Percentiles rank a stretch among this genome's conserved stretches.
These are phyloP conservation scores for Lipomyces kockii DNA, from an alignment of 805 yeast species.

Conservation along the genomic window DNA sequence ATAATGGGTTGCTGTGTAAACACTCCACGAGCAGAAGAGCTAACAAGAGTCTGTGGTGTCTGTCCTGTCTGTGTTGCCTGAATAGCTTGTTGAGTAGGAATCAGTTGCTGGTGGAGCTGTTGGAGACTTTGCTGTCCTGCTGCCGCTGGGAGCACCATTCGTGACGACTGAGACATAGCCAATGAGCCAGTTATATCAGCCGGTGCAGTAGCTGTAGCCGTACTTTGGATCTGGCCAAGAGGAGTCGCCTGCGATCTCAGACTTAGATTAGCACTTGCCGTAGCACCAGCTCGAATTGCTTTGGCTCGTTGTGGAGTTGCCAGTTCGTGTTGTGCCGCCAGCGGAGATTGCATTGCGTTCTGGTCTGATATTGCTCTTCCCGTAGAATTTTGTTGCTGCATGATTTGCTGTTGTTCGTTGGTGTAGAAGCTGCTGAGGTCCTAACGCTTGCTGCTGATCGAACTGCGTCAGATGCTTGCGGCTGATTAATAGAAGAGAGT, in stretches of 20 bases:
- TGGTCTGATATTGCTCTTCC: slow-evolving; percentile 31
- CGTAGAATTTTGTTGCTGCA: slow-evolving; percentile 27
- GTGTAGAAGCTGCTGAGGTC: too few relatives aligned
- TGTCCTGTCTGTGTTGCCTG: slow-evolving; percentile 12
- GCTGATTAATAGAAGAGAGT: too few relatives aligned
- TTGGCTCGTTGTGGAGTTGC: slow-evolving; percentile 15
- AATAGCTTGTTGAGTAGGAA: slow-evolving; percentile 14
- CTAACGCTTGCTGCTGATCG: too few relatives aligned
- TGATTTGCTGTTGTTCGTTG: slow-evolving; percentile 15
- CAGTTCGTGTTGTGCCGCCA: slow-evolving; percentile 14
- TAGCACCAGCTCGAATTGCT: slow-evolving; percentile 19
- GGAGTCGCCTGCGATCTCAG: slow-evolving; percentile 4
- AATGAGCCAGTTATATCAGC: slow-evolving; percentile 11
- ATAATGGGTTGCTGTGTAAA: slow-evolving; percentile 46
- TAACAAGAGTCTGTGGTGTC: slow-evolving; percentile 35
- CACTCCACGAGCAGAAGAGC: slow-evolving; percentile 42
- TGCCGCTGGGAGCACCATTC: slow-evolving; percentile 30
- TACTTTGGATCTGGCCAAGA: slow-evolving; percentile 16
- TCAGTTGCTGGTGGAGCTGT: slow-evolving; percentile 17
- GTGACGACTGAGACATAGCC: slow-evolving; percentile 15
- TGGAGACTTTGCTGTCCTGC: slow-evolving; percentile 29
- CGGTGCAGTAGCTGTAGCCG: not conserved
- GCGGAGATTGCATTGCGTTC: slow-evolving; percentile 14
- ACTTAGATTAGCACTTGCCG: too few relatives aligned
- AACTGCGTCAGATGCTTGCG: too few relatives aligned